Evolutionary conservation across 345 rosid species (phyloP).

Genomic region (Conringia planisiliqua): DNA sequence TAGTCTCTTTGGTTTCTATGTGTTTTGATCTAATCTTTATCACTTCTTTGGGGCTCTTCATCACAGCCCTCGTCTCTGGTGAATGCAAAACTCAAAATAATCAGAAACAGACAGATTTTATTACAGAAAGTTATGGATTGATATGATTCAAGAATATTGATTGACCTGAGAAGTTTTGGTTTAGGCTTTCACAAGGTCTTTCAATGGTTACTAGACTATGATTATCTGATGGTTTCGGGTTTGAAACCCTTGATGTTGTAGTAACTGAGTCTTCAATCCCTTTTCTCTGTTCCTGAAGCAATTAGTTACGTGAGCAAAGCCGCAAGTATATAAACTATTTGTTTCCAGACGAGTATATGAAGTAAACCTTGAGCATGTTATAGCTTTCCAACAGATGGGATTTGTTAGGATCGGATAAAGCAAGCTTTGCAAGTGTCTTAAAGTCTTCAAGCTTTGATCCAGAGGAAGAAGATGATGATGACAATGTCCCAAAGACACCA

Average conservation of each 20-base stretch:
- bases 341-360: background rate
- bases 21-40: constrained; percentile 42
- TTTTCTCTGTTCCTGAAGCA: constrained; percentile 50
- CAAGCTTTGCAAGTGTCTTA: constrained; percentile 55
- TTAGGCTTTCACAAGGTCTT: constrained; percentile 50
- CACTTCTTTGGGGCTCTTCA: constrained; percentile 64
- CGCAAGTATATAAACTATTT: background rate
- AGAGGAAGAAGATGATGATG: constrained; percentile 32
- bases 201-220: constrained; percentile 35
- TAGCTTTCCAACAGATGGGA: constrained; percentile 65
- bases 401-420: constrained; percentile 47
- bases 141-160: constrained; percentile 1
- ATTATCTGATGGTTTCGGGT: constrained; percentile 30
- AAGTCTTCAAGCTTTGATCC: constrained; percentile 65
- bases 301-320: constrained; percentile 5
- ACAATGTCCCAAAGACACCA: constrained; percentile 72
- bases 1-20: constrained; percentile 46
- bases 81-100: constrained; percentile 2
- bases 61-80: constrained; percentile 54
- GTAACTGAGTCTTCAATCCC: constrained; percentile 35
- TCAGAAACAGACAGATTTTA: constrained; percentile 18
- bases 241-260: constrained; percentile 38
- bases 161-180: constrained; percentile 62
- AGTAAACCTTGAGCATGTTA: constrained; percentile 58
- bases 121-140: background rate